phyloP scores from a whole-genome alignment of 2,329 filamentous ascomycete species.

The Neofusicoccum sp. region DNA sequence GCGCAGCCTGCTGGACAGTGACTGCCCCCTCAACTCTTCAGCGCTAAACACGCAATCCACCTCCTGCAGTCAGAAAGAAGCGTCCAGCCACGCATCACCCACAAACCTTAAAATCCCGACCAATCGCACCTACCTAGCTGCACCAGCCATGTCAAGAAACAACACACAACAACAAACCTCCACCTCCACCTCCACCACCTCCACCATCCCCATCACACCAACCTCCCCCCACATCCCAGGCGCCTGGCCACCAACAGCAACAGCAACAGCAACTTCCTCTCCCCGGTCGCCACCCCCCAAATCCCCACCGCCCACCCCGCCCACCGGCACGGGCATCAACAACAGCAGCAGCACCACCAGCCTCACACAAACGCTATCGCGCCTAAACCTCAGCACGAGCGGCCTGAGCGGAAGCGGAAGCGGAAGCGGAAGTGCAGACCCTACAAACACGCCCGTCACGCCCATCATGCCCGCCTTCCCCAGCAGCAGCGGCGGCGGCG shows the following conservation, averaged over 20 bases:
- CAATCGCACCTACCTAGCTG: not conserved
- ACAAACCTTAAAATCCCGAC: too few relatives aligned
- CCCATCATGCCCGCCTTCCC: not conserved
- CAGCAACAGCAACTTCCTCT: not conserved
- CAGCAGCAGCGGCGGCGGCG: not conserved
- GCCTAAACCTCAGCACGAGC: not conserved
- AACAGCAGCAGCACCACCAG: too few relatives aligned
- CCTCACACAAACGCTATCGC: not conserved
- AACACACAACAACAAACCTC: not conserved
- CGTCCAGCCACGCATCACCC: not conserved
- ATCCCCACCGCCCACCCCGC: not conserved
- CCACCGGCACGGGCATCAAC: conserved; percentile 6
- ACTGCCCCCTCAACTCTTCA: not conserved
- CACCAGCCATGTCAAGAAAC: not conserved
- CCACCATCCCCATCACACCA: not conserved
- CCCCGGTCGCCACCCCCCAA: not conserved
- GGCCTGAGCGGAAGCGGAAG: not conserved
- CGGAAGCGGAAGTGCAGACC: too few relatives aligned
- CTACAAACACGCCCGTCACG: conserved; percentile 4
- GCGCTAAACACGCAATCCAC: not conserved
- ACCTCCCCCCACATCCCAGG: not conserved
- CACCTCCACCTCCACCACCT: not conserved
- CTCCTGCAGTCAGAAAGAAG: not conserved
- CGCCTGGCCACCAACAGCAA: not conserved
- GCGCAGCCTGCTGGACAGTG: not conserved